These are phyloP conservation scores for Pichia manshurica DNA, from an alignment of 805 yeast species.

Conservation along the genomic window DNA sequence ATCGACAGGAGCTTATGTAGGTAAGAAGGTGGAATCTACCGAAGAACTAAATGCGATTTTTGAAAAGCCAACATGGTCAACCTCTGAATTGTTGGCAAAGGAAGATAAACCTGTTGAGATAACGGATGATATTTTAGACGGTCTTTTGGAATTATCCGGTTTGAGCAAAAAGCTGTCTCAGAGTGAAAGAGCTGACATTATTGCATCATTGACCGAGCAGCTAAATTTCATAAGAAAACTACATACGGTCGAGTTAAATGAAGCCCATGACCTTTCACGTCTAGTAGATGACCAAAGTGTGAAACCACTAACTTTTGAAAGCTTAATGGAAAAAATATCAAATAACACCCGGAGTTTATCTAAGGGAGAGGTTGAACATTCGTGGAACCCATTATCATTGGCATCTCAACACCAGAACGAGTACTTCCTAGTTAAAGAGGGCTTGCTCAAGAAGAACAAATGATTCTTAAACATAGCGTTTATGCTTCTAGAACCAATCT, in stretches of 20 bases:
- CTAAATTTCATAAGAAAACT: slow-evolving; percentile 45
- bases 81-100: slow-evolving; percentile 19
- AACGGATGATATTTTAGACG: slow-evolving; percentile 20
- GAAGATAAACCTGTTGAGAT: slow-evolving; percentile 9
- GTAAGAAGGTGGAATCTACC: slow-evolving; percentile 13
- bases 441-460: slow-evolving; percentile 36
- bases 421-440: slow-evolving; percentile 41
- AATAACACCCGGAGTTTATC: slow-evolving; percentile 17
- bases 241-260: slow-evolving; percentile 27
- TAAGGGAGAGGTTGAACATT: slow-evolving; percentile 38
- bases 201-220: slow-evolving; percentile 39
- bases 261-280: slow-evolving; percentile 19
- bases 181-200: slow-evolving; percentile 29
- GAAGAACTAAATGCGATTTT: slow-evolving; percentile 20
- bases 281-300: slow-evolving; percentile 25
- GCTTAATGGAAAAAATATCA: slow-evolving; percentile 25
- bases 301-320: slow-evolving; percentile 26
- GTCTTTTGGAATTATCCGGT: slow-evolving; percentile 45
- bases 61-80: slow-evolving; percentile 24
- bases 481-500: not conserved
- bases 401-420: slow-evolving; percentile 32
- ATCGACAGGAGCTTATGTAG: slow-evolving; percentile 5
- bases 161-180: slow-evolving; percentile 30
- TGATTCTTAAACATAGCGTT: slow-evolving; percentile 1
- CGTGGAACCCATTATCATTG: slow-evolving; percentile 39